Evolutionary conservation across 352 stramenopile species (phyloP), one percentile per base, ranked within the genome.

Genomic region (Phytophthora aleatoria): DNA sequence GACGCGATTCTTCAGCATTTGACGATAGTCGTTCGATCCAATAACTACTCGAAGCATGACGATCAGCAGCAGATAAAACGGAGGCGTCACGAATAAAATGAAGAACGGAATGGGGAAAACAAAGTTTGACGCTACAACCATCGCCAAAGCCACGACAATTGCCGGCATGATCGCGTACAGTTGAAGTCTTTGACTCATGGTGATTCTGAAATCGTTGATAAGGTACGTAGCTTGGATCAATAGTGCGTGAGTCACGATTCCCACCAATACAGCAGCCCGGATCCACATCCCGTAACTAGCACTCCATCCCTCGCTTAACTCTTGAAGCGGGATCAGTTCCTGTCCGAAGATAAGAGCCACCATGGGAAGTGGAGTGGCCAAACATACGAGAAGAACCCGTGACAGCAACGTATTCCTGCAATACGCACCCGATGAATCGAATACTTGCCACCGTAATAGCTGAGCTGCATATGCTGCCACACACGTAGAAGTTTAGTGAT

Each of bases 81-180:
- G 8, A 5, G 51, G 58, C 13, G 41, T 53, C 35, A 68, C 9
- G 1, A 64, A 3, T n/a, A 67, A 52, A 5, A 48, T 45, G 12
- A 51, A 64, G 30, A 72, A 72, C 13, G 58, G 64, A n/a, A 72
- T 61, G n/a, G 64, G 64, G 30, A 72, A 72, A 7, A 68, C 58
- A 26, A 68, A 26, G 31, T 36, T 45, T 13, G 31, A 51, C 1
- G 51, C 49, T 11, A 72, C 31, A 6, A 38, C 2, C 57, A 67
- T 68, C 12, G 50, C 27, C 3, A 56, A 31, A 11, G 24, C 38
- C 1, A 64, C 47, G 5, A 39, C 11, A 9, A 42, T 24, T 3
- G 39, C 16, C 8, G 64, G 38, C 13, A 67, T 20, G 9, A 50
- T 45, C 20, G 42, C 24, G 3, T 59, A 58, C 0, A 72, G 44